Conservation (phyloP, 192 early-diverging fungal species). For the Chytriomyces sp. region DNA sequence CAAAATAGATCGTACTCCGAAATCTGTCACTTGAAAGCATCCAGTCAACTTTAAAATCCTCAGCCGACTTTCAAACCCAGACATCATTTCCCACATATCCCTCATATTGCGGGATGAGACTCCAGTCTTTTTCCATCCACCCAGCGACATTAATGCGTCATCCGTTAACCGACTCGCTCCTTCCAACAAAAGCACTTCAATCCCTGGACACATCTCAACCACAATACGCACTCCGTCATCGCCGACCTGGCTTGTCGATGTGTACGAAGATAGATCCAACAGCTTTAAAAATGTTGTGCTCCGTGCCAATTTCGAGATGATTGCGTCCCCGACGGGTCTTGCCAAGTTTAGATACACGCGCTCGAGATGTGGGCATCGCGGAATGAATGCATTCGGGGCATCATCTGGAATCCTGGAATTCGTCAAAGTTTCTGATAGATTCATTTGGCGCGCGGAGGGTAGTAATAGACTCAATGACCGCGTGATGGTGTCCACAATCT, state of each 20-base stretch:
- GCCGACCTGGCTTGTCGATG: background rate
- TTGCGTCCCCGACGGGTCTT: slow-evolving; percentile 11
- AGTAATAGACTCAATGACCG: background rate
- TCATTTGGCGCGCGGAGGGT: background rate
- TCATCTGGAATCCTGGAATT: background rate
- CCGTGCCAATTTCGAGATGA: background rate
- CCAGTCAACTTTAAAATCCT: slow-evolving; percentile 9
- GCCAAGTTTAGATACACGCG: slow-evolving; percentile 3
- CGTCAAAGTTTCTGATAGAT: background rate
- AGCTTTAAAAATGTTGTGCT: background rate
- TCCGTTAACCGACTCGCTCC: slow-evolving; percentile 34
- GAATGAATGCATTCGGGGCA: background rate
- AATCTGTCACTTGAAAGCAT: slow-evolving; percentile 33
- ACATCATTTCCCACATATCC: background rate
- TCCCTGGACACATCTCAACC: background rate
- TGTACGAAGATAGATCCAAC: slow-evolving; percentile 23
- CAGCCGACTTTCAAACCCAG: background rate
- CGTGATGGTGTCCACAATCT: slow-evolving; percentile 19
- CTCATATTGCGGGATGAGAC: background rate
- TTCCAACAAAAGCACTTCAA: slow-evolving; percentile 8
- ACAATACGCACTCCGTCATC: slow-evolving; percentile 11
- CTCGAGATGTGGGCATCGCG: slow-evolving; percentile 25
- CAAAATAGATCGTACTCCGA: slow-evolving; percentile 20
- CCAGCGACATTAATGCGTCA: slow-evolving; percentile 8
- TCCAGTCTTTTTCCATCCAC: slow-evolving; percentile 1